Evolutionary conservation across 371 early-diverging fungal genomes (phyloP), one percentile per base, ranked within the genome.

Genomic region (Mortierella sp.): DNA sequence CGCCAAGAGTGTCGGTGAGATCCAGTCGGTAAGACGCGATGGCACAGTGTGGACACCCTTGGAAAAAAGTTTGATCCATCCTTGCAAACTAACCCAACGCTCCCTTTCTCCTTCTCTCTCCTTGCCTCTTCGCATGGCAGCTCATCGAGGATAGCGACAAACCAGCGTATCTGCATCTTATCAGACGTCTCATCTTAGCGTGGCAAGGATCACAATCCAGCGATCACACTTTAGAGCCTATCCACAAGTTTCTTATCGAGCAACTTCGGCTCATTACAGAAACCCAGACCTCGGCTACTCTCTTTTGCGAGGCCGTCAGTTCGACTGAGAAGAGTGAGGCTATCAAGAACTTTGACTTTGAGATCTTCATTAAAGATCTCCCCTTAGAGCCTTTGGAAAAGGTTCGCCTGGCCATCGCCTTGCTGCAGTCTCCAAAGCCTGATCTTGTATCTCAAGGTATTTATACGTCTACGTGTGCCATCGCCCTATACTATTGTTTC

Each of bases 81-180:
- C n/a, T n/a, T n/a, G n/a, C n/a, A n/a, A n/a, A n/a, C n/a, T n/a
- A n/a, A n/a, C n/a, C n/a, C n/a, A n/a, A n/a, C n/a, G n/a, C n/a
- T n/a, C n/a, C n/a, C n/a, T n/a, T n/a, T n/a, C n/a, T n/a, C n/a
- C n/a, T n/a, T n/a, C n/a, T n/a, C n/a, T n/a, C n/a, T n/a, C n/a
- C n/a, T n/a, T n/a, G n/a, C n/a, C n/a, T n/a, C n/a, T n/a, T n/a
- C n/a, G n/a, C n/a, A n/a, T n/a, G n/a, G 26, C 64, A 89, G 89
- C 64, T 87, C 31, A 83, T 87, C 52, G 83, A 83, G 53, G 80
- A 83, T 8, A 82, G 87, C 84, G 89, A 87, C 38, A 82, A 83
- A 61, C 80, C 73, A 45, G 84, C 86, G 45, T 82, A 83, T 41
- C 78, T 86, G 54, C 87, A 87, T 61, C 72, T 89, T 53, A 72